phyloP scores from a whole-genome alignment of 2,329 filamentous ascomycete species.

The Neopestalotiopsis sp. region DNA sequence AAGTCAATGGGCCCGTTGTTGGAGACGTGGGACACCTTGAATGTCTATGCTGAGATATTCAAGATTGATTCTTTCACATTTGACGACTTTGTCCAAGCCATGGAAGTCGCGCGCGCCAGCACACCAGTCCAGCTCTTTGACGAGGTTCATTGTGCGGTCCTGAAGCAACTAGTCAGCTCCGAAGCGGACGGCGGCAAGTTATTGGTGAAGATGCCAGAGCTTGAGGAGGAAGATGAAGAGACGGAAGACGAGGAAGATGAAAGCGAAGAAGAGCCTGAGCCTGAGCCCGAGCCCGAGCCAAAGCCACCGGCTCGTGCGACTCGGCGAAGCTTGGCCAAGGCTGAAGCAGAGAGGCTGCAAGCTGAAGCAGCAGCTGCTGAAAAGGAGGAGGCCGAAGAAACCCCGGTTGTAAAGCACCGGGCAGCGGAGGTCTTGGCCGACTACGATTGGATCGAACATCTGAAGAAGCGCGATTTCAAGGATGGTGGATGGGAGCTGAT shows the following conservation, averaged over 20 bases:
- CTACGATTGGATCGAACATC: conserved; percentile 84
- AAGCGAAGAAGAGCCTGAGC: conserved; percentile 57
- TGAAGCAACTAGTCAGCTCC: conserved; percentile 83
- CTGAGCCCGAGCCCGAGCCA: conserved; percentile 74
- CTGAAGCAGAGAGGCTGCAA: conserved; percentile 73
- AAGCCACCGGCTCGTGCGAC: conserved; percentile 75
- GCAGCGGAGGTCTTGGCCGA: conserved; percentile 77
- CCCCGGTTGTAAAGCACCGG: conserved; percentile 62
- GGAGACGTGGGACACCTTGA: conserved; percentile 95
- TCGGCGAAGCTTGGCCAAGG: conserved; percentile 83
- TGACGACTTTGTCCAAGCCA: conserved; percentile 90
- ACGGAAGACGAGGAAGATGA: conserved; percentile 66
- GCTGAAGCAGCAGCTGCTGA: conserved; percentile 63
- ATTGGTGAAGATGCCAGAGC: conserved; percentile 77
- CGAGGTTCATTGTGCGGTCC: conserved; percentile 88
- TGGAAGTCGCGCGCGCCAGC: conserved; percentile 77
- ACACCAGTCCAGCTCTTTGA: conserved; percentile 83
- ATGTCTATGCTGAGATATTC: conserved; percentile 97
- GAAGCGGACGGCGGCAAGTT: conserved; percentile 79
- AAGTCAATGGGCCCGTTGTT: conserved; percentile 84
- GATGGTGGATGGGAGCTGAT: conserved; percentile 93
- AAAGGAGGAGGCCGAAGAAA: conserved; percentile 44
- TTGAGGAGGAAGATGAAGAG: conserved; percentile 74
- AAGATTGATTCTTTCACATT: conserved; percentile 96
- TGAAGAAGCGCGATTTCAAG: conserved; percentile 83